Percentiles rank a stretch among this genome's conserved stretches.
Conservation (phyloP, 2,329 filamentous ascomycete species). For the Coniochaeta sp. region DNA sequence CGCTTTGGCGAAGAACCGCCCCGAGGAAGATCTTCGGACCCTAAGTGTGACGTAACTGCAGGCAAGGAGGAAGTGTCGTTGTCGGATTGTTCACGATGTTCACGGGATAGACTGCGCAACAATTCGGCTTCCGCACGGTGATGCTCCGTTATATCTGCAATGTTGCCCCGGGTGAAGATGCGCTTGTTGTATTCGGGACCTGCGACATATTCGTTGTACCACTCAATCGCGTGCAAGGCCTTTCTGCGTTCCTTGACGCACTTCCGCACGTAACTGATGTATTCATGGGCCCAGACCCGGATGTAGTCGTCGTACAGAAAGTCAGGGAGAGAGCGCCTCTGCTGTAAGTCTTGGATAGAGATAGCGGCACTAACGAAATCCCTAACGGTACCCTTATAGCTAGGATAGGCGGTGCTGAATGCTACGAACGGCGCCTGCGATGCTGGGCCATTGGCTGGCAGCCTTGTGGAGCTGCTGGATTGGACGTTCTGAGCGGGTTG, state of each 20-base stretch:
- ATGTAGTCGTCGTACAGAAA: constrained; percentile 49
- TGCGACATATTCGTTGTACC: constrained; percentile 25
- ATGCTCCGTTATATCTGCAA: background rate
- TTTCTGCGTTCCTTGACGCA: constrained; percentile 10
- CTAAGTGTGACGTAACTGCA: background rate
- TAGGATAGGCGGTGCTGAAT: constrained; percentile 36
- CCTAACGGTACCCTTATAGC: constrained; percentile 23
- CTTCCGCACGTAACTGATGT: constrained; percentile 29
- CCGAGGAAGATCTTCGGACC: background rate
- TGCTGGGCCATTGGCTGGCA: constrained; percentile 11
- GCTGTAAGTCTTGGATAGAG: constrained; percentile 30
- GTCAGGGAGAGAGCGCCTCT: constrained; percentile 25
- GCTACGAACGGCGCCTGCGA: constrained; percentile 23
- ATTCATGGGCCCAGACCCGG: constrained; percentile 32
- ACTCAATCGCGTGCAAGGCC: constrained; percentile 31
- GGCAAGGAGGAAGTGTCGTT: background rate
- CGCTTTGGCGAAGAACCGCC: background rate
- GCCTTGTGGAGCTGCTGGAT: constrained; percentile 5
- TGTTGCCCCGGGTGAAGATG: constrained; percentile 25
- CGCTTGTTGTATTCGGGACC: constrained; percentile 20
- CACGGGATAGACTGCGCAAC: background rate
- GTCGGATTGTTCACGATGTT: background rate
- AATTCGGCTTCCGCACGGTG: background rate
- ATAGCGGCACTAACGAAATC: constrained; percentile 39
- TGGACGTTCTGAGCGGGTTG: background rate